Evolutionary conservation across 2,329 filamentous ascomycete species (phyloP).

Genomic region (Coniochaeta sp.): DNA sequence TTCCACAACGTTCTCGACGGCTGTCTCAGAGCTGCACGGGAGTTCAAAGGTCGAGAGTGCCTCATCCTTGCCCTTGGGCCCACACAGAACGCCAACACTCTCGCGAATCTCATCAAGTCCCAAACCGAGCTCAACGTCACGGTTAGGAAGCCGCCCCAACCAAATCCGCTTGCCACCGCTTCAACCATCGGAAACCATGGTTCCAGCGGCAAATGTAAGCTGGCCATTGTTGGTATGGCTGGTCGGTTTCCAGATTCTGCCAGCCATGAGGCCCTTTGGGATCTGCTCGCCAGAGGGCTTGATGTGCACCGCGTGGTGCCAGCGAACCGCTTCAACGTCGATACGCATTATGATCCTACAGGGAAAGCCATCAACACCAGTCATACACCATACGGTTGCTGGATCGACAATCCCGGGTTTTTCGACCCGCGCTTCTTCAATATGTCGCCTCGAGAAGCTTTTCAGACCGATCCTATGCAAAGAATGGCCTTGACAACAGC

Average conservation of each 20-base stretch:
- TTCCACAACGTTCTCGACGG: slow-evolving; percentile 41
- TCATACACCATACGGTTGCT: slow-evolving; percentile 70
- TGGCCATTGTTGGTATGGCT: slow-evolving; percentile 80
- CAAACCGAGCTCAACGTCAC: slow-evolving; percentile 35
- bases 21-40: slow-evolving; percentile 33
- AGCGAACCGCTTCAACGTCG: slow-evolving; percentile 64
- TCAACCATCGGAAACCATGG: slow-evolving; percentile 39
- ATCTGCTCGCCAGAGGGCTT: slow-evolving; percentile 64
- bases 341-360: slow-evolving; percentile 63
- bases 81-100: slow-evolving; percentile 38
- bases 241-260: slow-evolving; percentile 70
- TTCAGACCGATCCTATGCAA: slow-evolving; percentile 76
- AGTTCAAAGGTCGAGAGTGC: slow-evolving; percentile 30
- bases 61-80: slow-evolving; percentile 43
- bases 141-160: slow-evolving; percentile 28
- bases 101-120: slow-evolving; percentile 33
- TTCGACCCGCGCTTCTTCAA: slow-evolving; percentile 85
- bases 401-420: slow-evolving; percentile 64
- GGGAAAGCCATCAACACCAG: slow-evolving; percentile 71
- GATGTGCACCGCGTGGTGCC: slow-evolving; percentile 66
- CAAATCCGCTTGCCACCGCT: slow-evolving; percentile 24
- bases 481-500: slow-evolving; percentile 68
- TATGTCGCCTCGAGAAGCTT: slow-evolving; percentile 75
- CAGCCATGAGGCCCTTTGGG: slow-evolving; percentile 66
- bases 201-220: slow-evolving; percentile 49